These are phyloP conservation scores for Lithocarpus polystachyus DNA, from an alignment of 306 rosid species.

Conservation along the genomic window DNA sequence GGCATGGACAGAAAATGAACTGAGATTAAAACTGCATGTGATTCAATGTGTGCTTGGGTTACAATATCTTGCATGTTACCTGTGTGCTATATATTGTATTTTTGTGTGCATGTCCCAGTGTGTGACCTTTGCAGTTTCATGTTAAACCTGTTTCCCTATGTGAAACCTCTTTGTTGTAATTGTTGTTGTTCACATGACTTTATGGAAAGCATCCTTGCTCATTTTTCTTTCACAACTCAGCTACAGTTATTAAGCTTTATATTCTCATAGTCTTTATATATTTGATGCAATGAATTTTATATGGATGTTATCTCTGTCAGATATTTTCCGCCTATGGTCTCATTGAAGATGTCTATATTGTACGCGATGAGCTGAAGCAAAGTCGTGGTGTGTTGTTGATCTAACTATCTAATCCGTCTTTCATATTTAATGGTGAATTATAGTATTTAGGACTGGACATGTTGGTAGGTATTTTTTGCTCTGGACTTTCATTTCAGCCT, in stretches of 20 bases:
- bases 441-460: neutral
- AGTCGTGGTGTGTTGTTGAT: slow-evolving; percentile 60
- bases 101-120: neutral
- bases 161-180: slow-evolving; percentile 10
- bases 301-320: slow-evolving; percentile 43
- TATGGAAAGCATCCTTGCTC: slow-evolving; percentile 24
- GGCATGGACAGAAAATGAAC: neutral
- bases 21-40: too few relatives aligned
- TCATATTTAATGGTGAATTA: neutral
- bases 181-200: neutral
- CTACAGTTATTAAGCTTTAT: neutral
- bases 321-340: slow-evolving; percentile 78
- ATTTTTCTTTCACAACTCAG: neutral
- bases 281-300: slow-evolving; percentile 19
- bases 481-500: neutral
- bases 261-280: slow-evolving; percentile 15
- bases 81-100: neutral
- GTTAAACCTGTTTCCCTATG: slow-evolving; percentile 12
- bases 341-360: slow-evolving; percentile 64
- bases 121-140: slow-evolving; percentile 12
- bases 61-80: neutral
- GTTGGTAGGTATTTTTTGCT: neutral
- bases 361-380: slow-evolving; percentile 41
- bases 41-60: neutral
- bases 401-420: slow-evolving; percentile 21